Percentiles rank a stretch among this genome's conserved stretches.
Conservation (phyloP, 768 basidiomycete genomes). For the Cyathus striatus region DNA sequence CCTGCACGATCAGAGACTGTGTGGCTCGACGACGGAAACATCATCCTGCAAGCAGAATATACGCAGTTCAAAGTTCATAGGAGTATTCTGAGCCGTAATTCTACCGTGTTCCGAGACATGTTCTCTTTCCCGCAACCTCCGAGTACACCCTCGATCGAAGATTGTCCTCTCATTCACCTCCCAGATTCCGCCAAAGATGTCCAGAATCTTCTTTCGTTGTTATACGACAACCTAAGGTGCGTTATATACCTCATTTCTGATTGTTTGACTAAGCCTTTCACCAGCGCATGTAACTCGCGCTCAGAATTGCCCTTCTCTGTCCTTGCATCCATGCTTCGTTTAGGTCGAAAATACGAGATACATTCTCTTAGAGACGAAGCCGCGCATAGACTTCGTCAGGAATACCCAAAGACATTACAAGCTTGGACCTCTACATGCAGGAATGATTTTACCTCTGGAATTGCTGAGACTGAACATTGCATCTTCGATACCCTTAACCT, state of each 20-base stretch:
- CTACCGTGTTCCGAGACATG: slow-evolving; percentile 2
- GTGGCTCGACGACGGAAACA: slow-evolving; percentile 11
- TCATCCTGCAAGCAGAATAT: slow-evolving; percentile 7
- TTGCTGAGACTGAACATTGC: background rate
- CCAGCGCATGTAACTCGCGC: too few species aligned
- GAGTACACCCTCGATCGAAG: background rate
- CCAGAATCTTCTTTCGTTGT: slow-evolving; percentile 1
- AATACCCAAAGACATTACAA: background rate
- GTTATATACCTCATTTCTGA: slow-evolving; percentile 16
- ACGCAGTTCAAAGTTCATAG: slow-evolving; percentile 9
- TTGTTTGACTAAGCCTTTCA: too few species aligned
- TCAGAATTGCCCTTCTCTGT: background rate
- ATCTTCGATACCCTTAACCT: too few species aligned
- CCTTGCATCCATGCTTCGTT: background rate
- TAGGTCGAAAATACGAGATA: background rate
- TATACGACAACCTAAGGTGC: slow-evolving; percentile 9
- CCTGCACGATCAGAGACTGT: slow-evolving; percentile 4
- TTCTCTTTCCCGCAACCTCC: slow-evolving; percentile 1
- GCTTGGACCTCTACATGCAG: background rate
- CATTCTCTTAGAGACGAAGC: background rate
- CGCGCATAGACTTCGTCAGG: background rate
- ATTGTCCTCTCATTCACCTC: slow-evolving; percentile 4
- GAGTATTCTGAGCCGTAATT: slow-evolving; percentile 5
- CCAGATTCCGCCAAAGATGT: background rate
- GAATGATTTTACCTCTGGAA: background rate